Evolutionary conservation across 2,329 filamentous ascomycete species (phyloP).

Genomic region (Ophiostoma populinum): DNA sequence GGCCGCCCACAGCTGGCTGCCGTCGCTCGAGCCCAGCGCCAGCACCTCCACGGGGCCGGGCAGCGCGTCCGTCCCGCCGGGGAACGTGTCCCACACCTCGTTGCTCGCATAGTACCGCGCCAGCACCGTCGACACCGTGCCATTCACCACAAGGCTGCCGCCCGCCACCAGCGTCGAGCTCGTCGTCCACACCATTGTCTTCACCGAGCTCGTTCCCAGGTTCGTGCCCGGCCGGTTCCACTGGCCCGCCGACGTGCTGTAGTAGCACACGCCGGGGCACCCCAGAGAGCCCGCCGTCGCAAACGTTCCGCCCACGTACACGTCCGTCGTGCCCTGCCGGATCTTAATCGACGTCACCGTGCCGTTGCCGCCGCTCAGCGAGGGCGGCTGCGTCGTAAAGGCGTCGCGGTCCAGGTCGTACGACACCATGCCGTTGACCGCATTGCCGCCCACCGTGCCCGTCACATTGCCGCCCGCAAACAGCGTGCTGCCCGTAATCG

Average conservation of each 20-base stretch:
- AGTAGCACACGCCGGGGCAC: slow-evolving; percentile 70
- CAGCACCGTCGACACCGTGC: slow-evolving; percentile 44
- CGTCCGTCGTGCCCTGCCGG: slow-evolving; percentile 50
- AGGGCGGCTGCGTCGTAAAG: slow-evolving; percentile 57
- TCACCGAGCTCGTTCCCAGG: slow-evolving; percentile 47
- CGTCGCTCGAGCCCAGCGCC: slow-evolving; percentile 53
- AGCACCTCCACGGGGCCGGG: slow-evolving; percentile 69
- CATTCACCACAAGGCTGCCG: slow-evolving; percentile 55
- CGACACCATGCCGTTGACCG: slow-evolving; percentile 56
- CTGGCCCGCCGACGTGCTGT: slow-evolving; percentile 49
- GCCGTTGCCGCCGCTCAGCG: slow-evolving; percentile 50
- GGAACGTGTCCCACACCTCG: slow-evolving; percentile 47
- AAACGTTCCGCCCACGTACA: slow-evolving; percentile 81
- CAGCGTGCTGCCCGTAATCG: slow-evolving; percentile 46
- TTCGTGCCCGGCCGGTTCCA: slow-evolving; percentile 68
- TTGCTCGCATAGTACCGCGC: slow-evolving; percentile 54
- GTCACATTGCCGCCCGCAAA: slow-evolving; percentile 71
- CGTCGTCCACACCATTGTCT: slow-evolving; percentile 59
- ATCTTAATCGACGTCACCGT: slow-evolving; percentile 62
- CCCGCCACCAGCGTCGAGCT: slow-evolving; percentile 57
- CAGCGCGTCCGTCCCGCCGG: slow-evolving; percentile 40
- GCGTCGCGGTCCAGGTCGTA: slow-evolving; percentile 55
- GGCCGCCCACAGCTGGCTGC: slow-evolving; percentile 64
- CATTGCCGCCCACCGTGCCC: slow-evolving; percentile 45
- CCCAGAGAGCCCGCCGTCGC: slow-evolving; percentile 64